Percentiles rank a stretch among this genome's conserved stretches.
phyloP scores from a whole-genome alignment of 2,329 filamentous ascomycete species.

The Pleomassaria siparia region DNA sequence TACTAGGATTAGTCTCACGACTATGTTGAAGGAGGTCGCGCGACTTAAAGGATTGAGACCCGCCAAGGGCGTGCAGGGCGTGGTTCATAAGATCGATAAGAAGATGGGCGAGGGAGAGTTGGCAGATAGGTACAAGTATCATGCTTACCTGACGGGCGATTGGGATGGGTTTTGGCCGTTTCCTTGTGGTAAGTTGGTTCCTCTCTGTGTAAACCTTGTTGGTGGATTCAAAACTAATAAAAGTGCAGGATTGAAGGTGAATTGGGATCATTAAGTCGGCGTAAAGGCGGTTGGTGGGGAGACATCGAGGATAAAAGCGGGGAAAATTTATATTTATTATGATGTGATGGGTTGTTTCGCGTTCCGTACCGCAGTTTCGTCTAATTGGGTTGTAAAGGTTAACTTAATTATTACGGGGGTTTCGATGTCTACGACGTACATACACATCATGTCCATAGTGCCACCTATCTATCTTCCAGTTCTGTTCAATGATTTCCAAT shows the following conservation, averaged over 20 bases:
- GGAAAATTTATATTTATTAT: too few species aligned
- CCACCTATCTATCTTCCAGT: too few species aligned
- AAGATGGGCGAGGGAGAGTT: constrained; percentile 19
- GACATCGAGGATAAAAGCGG: too few species aligned
- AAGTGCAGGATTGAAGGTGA: constrained; percentile 19
- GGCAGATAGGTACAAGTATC: constrained; percentile 39
- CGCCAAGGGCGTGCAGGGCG: constrained; percentile 43
- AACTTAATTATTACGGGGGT: too few species aligned
- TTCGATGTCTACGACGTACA: too few species aligned
- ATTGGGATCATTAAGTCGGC: constrained; percentile 34
- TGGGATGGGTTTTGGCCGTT: constrained; percentile 52
- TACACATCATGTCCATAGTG: too few species aligned
- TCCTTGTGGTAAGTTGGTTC: constrained; percentile 46
- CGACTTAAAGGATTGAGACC: constrained; percentile 42
- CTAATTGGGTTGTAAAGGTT: too few species aligned
- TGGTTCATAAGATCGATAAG: constrained; percentile 48
- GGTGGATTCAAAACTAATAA: neutral
- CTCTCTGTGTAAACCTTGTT: neutral
- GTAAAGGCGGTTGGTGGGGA: too few species aligned
- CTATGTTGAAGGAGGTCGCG: constrained; percentile 50
- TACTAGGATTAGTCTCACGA: constrained; percentile 46
- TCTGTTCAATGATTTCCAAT: too few species aligned
- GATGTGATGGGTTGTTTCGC: too few species aligned
- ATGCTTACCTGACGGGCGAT: constrained; percentile 51
- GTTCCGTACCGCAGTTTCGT: too few species aligned